These are phyloP conservation scores for Suillus sp. DNA, from an alignment of 768 basidiomycete genomes.

Conservation along the genomic window DNA sequence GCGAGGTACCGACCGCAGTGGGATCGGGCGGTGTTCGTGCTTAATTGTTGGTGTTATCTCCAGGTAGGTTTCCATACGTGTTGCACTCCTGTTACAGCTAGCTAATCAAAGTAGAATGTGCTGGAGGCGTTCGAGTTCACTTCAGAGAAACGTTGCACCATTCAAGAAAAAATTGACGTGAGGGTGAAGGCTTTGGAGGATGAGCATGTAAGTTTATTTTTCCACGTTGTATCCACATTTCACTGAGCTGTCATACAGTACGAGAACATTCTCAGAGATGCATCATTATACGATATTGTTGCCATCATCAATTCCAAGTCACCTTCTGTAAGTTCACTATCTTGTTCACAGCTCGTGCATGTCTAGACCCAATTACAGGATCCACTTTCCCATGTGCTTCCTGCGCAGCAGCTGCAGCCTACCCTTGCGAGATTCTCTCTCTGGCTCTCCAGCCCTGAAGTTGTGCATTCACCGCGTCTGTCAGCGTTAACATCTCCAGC, in stretches of 20 bases:
- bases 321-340: constrained; percentile 18
- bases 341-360: neutral
- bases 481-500: constrained; percentile 68
- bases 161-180: constrained; percentile 63
- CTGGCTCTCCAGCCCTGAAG: constrained; percentile 84
- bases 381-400: constrained; percentile 71
- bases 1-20: constrained; percentile 56
- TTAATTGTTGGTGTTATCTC: constrained; percentile 85
- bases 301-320: constrained; percentile 27
- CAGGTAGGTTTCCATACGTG: constrained; percentile 51
- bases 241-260: constrained; percentile 15
- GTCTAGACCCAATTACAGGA: constrained; percentile 40
- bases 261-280: constrained; percentile 29
- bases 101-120: constrained; percentile 47
- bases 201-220: constrained; percentile 69
- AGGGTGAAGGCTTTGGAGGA: constrained; percentile 67
- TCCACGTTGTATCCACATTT: neutral
- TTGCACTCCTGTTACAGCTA: neutral
- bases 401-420: constrained; percentile 63
- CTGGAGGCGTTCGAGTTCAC: constrained; percentile 74
- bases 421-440: constrained; percentile 72
- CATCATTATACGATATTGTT: constrained; percentile 30
- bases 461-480: constrained; percentile 80
- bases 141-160: constrained; percentile 51
- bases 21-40: constrained; percentile 81